Evolutionary conservation across 2,329 filamentous ascomycete genomes (phyloP).

Genomic region (Apiospora pterosperma): DNA sequence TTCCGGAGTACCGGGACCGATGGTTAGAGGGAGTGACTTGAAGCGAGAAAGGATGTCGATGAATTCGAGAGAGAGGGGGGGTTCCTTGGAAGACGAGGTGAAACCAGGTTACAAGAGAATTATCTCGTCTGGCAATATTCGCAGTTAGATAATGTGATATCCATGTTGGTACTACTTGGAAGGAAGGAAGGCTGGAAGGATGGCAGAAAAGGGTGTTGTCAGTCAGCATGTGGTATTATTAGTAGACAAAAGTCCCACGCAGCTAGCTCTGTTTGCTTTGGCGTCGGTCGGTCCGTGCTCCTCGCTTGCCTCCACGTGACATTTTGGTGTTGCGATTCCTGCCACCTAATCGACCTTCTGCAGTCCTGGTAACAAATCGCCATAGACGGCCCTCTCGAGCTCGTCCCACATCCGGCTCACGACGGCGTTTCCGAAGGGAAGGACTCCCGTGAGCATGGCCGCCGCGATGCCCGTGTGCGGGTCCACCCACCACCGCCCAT

Average conservation of each 20-base stretch:
- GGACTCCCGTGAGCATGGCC: slow-evolving; percentile 34
- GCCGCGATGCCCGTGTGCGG: slow-evolving; percentile 35
- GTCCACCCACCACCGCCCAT: slow-evolving; percentile 41
- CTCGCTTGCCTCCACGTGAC: not conserved
- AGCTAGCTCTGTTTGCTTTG: too few relatives aligned
- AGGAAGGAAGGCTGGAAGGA: not conserved
- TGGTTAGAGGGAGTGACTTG: slow-evolving; percentile 47
- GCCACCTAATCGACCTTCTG: too few relatives aligned
- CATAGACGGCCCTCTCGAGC: slow-evolving; percentile 37
- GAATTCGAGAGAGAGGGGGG: not conserved
- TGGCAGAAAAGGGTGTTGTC: not conserved
- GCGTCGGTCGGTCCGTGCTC: not conserved
- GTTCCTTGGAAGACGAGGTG: not conserved
- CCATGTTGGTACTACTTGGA: not conserved
- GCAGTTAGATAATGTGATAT: slow-evolving; percentile 2
- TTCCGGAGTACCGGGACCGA: slow-evolving; percentile 94
- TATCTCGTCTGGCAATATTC: not conserved
- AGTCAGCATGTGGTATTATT: slow-evolving; percentile 2
- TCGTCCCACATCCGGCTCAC: slow-evolving; percentile 34
- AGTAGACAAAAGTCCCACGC: not conserved
- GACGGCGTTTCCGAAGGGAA: slow-evolving; percentile 34
- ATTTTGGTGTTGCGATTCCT: not conserved
- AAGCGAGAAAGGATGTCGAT: not conserved
- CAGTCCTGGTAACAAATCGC: slow-evolving; percentile 9
- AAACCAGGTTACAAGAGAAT: not conserved